Base-by-base conservation (phyloP, 2,329 filamentous ascomycete species). In the Phaeosphaeria sp. region DNA sequence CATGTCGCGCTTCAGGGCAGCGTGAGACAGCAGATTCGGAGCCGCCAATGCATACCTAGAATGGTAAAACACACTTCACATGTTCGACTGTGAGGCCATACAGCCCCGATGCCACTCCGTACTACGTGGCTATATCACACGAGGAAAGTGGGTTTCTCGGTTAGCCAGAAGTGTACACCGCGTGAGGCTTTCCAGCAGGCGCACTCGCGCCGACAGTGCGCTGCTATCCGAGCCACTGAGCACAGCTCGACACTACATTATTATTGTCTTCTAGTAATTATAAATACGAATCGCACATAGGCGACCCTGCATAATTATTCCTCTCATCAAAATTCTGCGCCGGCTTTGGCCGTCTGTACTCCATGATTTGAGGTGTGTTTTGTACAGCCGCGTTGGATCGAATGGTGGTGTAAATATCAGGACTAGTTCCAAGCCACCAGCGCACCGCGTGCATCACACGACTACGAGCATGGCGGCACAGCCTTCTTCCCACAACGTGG, bases 141-240 rank as follows among this genome's bases (percentile, higher is more conserved):
- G 48, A 50, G 48, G 25, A 48, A 36, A 15, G 30, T 18, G 20
- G 41, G 10, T 41, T 11, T 33, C 48, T 30, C 20, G 27, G 48
- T 18, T 5, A 11, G 20, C 15, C 30, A 23, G 9, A 10, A 13
- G 17, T 9, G 18, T 21, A 39, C 30, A 50, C 48, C 48, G 30
- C 18, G 21, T 22, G 21, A 50, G 48, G 48, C 48, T 50, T 50
- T 42, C 48, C 22, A 21, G 18, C 36, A 50, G 48, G 48, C 48
- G 33, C 48, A 50, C 33, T 50, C 20, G 30, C 13, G 30, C 11
- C 30, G 6, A 36, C 3, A 36, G 30, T 36, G 6, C 30, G 11
- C 30, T 36, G 30, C 30, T 36, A 36, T 36, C 6, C 30, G 30
- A 36, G 13, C 30, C 30, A 15, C 13, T 36, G n/a, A 36, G 30